Evolutionary conservation across 1,139 yeast genomes (phyloP).

Genomic region (Scheffersomyces quercinus): DNA sequence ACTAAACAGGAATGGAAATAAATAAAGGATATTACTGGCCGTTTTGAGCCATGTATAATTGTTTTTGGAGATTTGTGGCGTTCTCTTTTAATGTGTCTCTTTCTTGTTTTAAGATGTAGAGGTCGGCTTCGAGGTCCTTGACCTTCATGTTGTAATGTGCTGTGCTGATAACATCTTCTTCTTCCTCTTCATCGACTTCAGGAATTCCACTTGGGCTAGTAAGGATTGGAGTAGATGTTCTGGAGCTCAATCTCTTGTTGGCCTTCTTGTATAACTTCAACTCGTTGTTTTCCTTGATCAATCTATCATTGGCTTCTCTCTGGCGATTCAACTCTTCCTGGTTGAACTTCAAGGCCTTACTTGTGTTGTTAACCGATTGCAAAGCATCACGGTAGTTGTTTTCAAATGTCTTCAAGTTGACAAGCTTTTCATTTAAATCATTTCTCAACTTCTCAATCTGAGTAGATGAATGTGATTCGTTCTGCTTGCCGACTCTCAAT

Average conservation of each 20-base stretch:
- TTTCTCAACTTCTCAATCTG: conserved; percentile 39
- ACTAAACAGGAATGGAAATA: no score
- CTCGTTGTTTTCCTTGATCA: conserved; percentile 70
- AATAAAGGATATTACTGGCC: conserved; percentile 1
- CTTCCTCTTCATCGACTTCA: conserved; percentile 34
- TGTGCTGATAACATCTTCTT: conserved; percentile 50
- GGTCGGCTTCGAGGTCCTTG: conserved; percentile 81
- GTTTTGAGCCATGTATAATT: conserved; percentile 38
- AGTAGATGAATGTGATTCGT: conserved; percentile 31
- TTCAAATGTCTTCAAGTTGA: conserved; percentile 42
- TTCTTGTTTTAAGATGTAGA: conserved; percentile 78
- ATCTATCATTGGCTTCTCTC: conserved; percentile 54
- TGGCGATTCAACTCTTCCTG: conserved; percentile 69
- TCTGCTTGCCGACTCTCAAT: conserved; percentile 38
- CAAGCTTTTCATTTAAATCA: conserved; percentile 32
- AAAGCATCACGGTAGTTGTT: conserved; percentile 69
- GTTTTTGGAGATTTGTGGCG: conserved; percentile 60
- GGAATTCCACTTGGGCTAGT: conserved; percentile 10
- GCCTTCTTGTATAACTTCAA: conserved; percentile 55
- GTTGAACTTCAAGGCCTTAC: conserved; percentile 70
- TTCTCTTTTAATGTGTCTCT: conserved; percentile 75
- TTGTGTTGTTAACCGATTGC: conserved; percentile 71
- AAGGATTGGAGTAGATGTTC: conserved; percentile 22
- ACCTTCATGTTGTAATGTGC: conserved; percentile 78
- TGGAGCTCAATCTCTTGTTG: conserved; percentile 35